These are phyloP conservation scores for Amaranthus cruentus DNA, from an alignment of 148 eudicot species.

Conservation along the genomic window DNA sequence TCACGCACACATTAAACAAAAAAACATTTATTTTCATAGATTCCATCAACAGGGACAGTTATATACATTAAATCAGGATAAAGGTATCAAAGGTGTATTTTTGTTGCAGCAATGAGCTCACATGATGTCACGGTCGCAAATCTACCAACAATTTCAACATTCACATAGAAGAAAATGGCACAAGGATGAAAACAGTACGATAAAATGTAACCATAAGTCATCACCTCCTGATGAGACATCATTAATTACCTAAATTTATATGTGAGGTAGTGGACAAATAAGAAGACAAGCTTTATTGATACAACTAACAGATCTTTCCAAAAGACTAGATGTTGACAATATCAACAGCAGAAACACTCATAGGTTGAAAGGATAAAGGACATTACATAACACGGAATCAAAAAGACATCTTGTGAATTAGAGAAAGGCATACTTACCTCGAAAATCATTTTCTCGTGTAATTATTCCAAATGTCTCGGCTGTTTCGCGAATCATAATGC, in stretches of 20 bases:
- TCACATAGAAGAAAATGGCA: neutral
- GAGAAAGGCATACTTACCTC: conserved; percentile 30
- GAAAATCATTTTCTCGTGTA: conserved; percentile 56
- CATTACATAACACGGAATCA: neutral
- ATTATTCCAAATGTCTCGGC: conserved; percentile 75
- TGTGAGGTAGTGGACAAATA: neutral
- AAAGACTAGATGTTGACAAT: neutral
- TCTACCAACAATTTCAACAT: neutral
- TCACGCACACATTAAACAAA: neutral
- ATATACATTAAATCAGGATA: neutral
- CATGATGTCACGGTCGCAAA: neutral
- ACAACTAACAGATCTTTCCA: neutral
- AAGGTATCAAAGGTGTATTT: neutral
- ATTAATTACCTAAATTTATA: neutral
- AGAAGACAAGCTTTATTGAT: neutral
- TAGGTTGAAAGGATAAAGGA: neutral
- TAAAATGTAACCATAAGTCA: neutral
- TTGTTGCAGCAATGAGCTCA: neutral
- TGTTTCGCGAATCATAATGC: conserved; percentile 84
- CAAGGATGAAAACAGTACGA: neutral
- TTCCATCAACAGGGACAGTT: neutral
- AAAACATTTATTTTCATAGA: neutral
- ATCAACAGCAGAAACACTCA: neutral
- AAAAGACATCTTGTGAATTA: neutral
- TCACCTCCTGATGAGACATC: neutral